Percentiles rank a stretch among this genome's conserved stretches.
Conservation (phyloP, 176 grass and related monocot species). For the Phoenix roebelenii region DNA sequence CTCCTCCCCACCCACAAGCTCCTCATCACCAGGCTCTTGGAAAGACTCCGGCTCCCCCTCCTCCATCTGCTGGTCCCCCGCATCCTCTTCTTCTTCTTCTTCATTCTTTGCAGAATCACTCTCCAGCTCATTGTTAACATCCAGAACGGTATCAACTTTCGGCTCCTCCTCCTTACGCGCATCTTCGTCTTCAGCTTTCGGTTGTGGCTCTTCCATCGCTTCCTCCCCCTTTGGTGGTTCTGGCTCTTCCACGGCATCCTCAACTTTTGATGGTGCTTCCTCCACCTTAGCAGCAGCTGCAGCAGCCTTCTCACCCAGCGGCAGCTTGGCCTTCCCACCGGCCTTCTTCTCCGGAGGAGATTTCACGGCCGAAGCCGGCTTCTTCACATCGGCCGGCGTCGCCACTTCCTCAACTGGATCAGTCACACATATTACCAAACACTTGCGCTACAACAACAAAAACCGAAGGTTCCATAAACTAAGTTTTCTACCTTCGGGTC, state of each 20-base stretch:
- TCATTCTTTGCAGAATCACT: slow-evolving; percentile 1
- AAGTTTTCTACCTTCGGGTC: slow-evolving; percentile 2
- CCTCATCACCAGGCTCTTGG: slow-evolving; percentile 11
- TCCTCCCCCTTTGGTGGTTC: too few relatives aligned
- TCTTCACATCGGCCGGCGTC: slow-evolving; percentile 4
- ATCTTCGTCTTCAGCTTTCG: background rate
- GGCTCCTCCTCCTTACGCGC: background rate
- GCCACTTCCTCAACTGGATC: slow-evolving; percentile 2
- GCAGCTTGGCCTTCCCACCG: slow-evolving; percentile 1
- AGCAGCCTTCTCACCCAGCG: background rate
- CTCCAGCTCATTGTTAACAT: background rate
- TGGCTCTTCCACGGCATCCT: background rate
- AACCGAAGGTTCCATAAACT: too few relatives aligned
- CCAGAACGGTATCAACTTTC: background rate
- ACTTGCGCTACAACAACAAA: background rate
- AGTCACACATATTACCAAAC: slow-evolving; percentile 4
- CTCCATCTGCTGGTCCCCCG: background rate
- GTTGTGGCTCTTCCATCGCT: too few relatives aligned
- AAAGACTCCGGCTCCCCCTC: slow-evolving; percentile 6
- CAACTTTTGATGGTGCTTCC: background rate
- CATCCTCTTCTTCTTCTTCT: slow-evolving; percentile 15
- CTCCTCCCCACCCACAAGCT: slow-evolving; percentile 1
- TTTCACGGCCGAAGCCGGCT: background rate
- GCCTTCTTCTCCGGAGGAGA: background rate
- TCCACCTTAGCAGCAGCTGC: background rate